Percentiles rank a stretch among this genome's conserved stretches.
Conservation (phyloP, 2,329 filamentous ascomycete genomes). For the Pestalotiopsis sp. region DNA sequence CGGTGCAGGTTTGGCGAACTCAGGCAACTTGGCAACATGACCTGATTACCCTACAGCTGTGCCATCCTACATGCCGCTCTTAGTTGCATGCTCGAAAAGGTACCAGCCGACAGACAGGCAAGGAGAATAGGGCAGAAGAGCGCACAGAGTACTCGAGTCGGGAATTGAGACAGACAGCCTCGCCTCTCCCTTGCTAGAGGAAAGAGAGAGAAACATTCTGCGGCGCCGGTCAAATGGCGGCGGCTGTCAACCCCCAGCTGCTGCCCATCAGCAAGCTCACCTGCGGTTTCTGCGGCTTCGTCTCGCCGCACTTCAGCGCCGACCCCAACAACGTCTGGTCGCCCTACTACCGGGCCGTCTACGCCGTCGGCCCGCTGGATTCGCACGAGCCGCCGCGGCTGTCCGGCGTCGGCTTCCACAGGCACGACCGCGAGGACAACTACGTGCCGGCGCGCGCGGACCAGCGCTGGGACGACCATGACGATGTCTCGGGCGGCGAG, state of each 20-base stretch:
- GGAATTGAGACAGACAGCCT: neutral
- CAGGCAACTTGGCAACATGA: neutral
- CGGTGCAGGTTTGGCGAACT: neutral
- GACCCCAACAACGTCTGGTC: slow-evolving; percentile 19
- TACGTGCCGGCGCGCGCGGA: slow-evolving; percentile 21
- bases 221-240: neutral
- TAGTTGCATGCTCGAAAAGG: neutral
- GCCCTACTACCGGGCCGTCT: slow-evolving; percentile 25
- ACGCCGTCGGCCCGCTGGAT: slow-evolving; percentile 19
- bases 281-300: slow-evolving; percentile 26
- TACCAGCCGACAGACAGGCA: neutral
- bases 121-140: neutral
- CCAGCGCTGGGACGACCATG: slow-evolving; percentile 23
- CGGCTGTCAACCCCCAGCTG: neutral
- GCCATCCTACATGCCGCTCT: neutral
- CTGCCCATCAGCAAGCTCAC: slow-evolving; percentile 15
- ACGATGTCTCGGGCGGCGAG: neutral
- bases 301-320: slow-evolving; percentile 16
- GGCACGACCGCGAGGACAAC: slow-evolving; percentile 13
- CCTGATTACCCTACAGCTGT: neutral
- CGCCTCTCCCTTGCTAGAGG: neutral
- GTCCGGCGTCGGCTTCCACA: slow-evolving; percentile 25
- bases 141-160: neutral
- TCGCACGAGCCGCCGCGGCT: slow-evolving; percentile 18
- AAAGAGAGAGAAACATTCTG: neutral